phyloP scores from a whole-genome alignment of 2,329 filamentous ascomycete genomes.

The Diaporthe citrichinensis region DNA sequence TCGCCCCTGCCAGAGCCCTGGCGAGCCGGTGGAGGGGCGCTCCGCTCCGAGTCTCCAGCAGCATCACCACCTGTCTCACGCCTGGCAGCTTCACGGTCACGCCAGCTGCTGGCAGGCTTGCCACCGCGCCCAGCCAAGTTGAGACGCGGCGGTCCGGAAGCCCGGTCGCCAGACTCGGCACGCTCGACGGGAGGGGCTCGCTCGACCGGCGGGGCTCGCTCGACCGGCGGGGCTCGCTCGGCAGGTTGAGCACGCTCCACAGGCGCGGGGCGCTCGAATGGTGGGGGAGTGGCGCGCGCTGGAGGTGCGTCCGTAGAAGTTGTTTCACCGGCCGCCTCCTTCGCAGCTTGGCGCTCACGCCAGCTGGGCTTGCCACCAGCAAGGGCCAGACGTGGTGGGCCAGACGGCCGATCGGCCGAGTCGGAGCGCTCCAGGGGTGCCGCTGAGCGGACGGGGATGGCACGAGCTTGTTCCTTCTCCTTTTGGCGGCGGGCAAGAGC shows the following conservation, averaged over 20 bases:
- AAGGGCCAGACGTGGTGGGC: slow-evolving; percentile 69
- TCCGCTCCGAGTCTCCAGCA: slow-evolving; percentile 41
- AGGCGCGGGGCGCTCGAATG: slow-evolving; percentile 43
- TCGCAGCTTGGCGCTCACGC: slow-evolving; percentile 72
- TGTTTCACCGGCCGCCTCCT: slow-evolving; percentile 51
- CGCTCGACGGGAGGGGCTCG: slow-evolving; percentile 48
- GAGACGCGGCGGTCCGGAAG: slow-evolving; percentile 68
- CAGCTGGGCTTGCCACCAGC: slow-evolving; percentile 67
- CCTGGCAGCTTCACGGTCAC: slow-evolving; percentile 71
- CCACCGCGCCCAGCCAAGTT: slow-evolving; percentile 60
- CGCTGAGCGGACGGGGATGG: slow-evolving; percentile 50
- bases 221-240: not conserved
- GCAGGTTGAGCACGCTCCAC: not conserved
- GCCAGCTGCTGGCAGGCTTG: slow-evolving; percentile 65
- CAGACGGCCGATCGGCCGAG: slow-evolving; percentile 60
- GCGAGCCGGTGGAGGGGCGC: slow-evolving; percentile 53
- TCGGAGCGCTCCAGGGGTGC: slow-evolving; percentile 57
- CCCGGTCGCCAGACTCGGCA: slow-evolving; percentile 60
- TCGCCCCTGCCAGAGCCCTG: slow-evolving; percentile 59
- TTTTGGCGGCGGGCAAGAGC: slow-evolving; percentile 82
- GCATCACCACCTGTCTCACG: slow-evolving; percentile 45
- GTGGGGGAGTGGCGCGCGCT: slow-evolving; percentile 46
- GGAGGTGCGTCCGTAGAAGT: slow-evolving; percentile 48
- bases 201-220: slow-evolving; percentile 15
- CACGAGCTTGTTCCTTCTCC: slow-evolving; percentile 68